These are phyloP conservation scores for Stagonosporopsis rhizophila DNA, from an alignment of 2,329 filamentous ascomycete genomes.

Conservation along the genomic window DNA sequence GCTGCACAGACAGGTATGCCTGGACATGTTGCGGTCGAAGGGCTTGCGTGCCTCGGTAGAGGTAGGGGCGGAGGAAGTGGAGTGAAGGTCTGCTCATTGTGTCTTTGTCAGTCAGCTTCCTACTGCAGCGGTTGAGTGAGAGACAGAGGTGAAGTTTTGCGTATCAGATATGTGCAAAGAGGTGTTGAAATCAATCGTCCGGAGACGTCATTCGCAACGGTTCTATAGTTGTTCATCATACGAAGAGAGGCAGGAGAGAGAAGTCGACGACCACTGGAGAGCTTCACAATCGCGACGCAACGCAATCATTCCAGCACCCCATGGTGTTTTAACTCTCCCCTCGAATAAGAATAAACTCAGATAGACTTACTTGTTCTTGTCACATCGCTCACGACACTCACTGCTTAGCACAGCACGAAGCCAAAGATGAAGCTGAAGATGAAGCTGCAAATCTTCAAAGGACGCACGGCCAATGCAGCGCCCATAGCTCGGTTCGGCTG, in stretches of 20 bases:
- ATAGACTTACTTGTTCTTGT: slow-evolving; percentile 19
- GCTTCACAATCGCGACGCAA: background rate
- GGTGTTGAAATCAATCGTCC: slow-evolving; percentile 60
- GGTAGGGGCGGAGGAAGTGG: slow-evolving; percentile 64
- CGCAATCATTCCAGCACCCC: background rate
- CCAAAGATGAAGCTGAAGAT: background rate
- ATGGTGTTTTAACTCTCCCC: background rate
- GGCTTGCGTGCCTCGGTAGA: slow-evolving; percentile 52
- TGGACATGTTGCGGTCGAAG: slow-evolving; percentile 55
- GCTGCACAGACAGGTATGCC: slow-evolving; percentile 57
- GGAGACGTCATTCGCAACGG: slow-evolving; percentile 71
- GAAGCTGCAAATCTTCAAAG: slow-evolving; percentile 12
- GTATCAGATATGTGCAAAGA: slow-evolving; percentile 47
- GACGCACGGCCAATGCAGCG: background rate
- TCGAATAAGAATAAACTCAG: too few relatives aligned
- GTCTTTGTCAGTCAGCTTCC: slow-evolving; percentile 46
- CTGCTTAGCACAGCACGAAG: background rate
- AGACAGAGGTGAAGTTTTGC: background rate
- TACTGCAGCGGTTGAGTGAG: slow-evolving; percentile 1
- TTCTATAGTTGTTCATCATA: slow-evolving; percentile 59
- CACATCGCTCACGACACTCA: slow-evolving; percentile 8
- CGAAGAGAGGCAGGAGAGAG: background rate
- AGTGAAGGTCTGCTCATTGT: slow-evolving; percentile 58
- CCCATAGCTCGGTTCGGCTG: too few relatives aligned
- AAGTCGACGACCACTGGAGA: background rate